Base-by-base conservation (phyloP, 345 rosid genomes). In the Noccaea caerulescens region DNA sequence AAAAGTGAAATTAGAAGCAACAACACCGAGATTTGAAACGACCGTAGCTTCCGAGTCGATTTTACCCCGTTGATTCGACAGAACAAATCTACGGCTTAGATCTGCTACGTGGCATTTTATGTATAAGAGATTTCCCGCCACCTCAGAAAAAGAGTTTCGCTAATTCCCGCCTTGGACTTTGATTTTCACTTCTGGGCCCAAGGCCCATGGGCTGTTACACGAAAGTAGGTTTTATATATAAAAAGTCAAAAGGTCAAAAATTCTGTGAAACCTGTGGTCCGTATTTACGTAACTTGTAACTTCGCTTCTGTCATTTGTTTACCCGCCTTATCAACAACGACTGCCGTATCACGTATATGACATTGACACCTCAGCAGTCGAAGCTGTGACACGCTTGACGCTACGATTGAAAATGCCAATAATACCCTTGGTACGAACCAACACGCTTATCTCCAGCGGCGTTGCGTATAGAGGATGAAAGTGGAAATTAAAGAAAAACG, bases 331-430 rank as follows among this genome's bases (percentile, higher is more conserved):
- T 59, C 72, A 43, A 16, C 14, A 30, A 34, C 3, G 1, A 14
- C 34, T 3, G 61, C 36, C 61, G 53, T 60, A 71, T 61, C 68
- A 71, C 68, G 71, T 43, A 55, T 2, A 32, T 14, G 73, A 68
- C 78, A 75, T 56, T 14, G 73, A 68, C 78, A 75, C 63, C 57
- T 75, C 69, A 75, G 63, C 69, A 44, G n/a, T 68, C 3, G 58
- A 36, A 53, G 18, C 41, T 59, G 18, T 25, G 42, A 68, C n/a
- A n/a, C n/a, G n/a, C n/a, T n/a, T n/a, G 58, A 68, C 70, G 69
- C 69, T 36, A 67, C 27, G 37, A 0, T 0, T 1, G 2, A 50
- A 61, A 36, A 52, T 36, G 37, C 69, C 73, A 27, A 27, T 53
- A 25, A 3, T 44, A 61, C 64, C 79, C 69, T 68, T 67, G 0